Evolutionary conservation across 192 early-diverging fungal genomes (phyloP).

Genomic region (Spinellus fusiger): DNA sequence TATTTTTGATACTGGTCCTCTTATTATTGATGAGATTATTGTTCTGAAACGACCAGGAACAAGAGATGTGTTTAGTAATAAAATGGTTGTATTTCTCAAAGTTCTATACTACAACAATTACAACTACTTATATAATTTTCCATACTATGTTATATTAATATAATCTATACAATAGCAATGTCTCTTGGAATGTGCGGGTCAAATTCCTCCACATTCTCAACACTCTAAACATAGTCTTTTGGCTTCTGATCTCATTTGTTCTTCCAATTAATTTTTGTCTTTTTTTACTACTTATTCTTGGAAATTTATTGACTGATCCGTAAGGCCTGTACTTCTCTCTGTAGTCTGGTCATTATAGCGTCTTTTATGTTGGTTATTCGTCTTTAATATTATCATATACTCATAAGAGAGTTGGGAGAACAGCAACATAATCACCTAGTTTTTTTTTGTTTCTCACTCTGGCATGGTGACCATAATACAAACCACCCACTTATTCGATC

Average conservation of each 20-base stretch:
- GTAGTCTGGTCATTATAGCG: conserved; percentile 19
- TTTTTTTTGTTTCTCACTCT: conserved; percentile 51
- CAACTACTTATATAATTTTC: no score
- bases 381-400: conserved; percentile 50
- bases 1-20: no score
- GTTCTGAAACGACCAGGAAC: no score
- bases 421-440: conserved; percentile 81
- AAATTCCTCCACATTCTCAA: background rate
- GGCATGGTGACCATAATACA: background rate
- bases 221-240: conserved; percentile 13
- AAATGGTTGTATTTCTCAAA: no score
- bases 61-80: no score
- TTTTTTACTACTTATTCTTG: conserved; percentile 15
- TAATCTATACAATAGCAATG: no score
- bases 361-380: conserved; percentile 33
- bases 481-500: conserved; percentile 19
- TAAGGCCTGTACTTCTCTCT: conserved; percentile 18
- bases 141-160: no score
- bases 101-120: no score
- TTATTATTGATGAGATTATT: no score
- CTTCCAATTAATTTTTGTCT: conserved; percentile 9
- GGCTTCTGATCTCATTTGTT: conserved; percentile 2
- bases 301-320: conserved; percentile 18
- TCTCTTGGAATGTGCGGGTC: no score
- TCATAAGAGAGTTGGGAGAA: conserved; percentile 63